A percentile compares a stretch with the other conserved stretches of the same genome.
These are phyloP conservation scores for Daldinia concentrica DNA, from an alignment of 495 filamentous ascomycete genomes.

Conservation along the genomic window DNA sequence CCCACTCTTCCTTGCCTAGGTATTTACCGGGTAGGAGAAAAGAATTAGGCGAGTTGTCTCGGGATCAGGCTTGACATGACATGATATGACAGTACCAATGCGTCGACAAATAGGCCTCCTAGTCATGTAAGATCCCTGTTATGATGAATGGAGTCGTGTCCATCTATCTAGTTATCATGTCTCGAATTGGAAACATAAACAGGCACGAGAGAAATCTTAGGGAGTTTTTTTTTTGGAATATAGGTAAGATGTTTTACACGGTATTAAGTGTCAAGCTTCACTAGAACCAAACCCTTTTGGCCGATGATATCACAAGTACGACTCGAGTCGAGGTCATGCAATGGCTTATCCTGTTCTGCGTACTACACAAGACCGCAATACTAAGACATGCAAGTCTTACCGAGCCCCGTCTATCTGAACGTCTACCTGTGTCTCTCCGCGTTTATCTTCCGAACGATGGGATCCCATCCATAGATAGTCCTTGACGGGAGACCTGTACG, in stretches of 20 bases:
- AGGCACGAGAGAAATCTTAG: too few relatives aligned
- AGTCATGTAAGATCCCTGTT: slow-evolving; percentile 21
- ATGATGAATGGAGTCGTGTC: slow-evolving; percentile 15
- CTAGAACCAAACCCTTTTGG: slow-evolving; percentile 12
- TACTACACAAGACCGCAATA: slow-evolving; percentile 16
- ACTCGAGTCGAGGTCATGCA: slow-evolving; percentile 30
- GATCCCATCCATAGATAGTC: slow-evolving; percentile 11
- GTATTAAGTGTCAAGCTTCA: slow-evolving; percentile 11
- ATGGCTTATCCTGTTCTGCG: slow-evolving; percentile 21
- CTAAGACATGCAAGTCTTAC: slow-evolving; percentile 42
- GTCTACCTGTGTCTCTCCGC: slow-evolving; percentile 30
- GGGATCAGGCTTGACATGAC: slow-evolving; percentile 41
- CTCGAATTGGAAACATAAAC: neutral
- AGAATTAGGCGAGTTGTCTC: slow-evolving; percentile 49
- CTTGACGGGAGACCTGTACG: slow-evolving; percentile 30
- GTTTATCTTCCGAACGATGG: slow-evolving; percentile 41
- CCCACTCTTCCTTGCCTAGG: slow-evolving; percentile 1
- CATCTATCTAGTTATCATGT: slow-evolving; percentile 1
- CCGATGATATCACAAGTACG: slow-evolving; percentile 20
- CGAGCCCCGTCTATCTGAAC: slow-evolving; percentile 19
- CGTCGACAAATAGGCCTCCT: neutral
- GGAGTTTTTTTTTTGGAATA: slow-evolving; percentile 1
- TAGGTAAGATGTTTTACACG: neutral
- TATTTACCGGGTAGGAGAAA: slow-evolving; percentile 39
- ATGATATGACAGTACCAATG: slow-evolving; percentile 32